These are phyloP conservation scores for Claviceps sorghi DNA, from an alignment of 2,329 filamentous ascomycete species.

Conservation along the genomic window DNA sequence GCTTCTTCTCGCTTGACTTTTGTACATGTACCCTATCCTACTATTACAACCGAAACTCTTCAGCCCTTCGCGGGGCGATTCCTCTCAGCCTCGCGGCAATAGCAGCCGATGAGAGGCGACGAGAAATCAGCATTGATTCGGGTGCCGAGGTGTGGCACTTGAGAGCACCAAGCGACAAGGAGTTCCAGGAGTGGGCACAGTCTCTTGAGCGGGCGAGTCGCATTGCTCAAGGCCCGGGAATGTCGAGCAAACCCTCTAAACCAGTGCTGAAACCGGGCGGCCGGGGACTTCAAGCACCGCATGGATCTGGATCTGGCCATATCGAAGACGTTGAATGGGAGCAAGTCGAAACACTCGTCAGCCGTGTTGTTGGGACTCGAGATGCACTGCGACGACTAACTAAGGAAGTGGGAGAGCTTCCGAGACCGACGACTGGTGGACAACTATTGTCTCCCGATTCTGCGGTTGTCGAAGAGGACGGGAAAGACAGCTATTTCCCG, in stretches of 20 bases:
- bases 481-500: conserved; percentile 39
- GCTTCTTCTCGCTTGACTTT: conserved; percentile 94
- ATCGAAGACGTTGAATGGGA: conserved; percentile 74
- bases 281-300: conserved; percentile 13
- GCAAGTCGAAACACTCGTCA: conserved; percentile 71
- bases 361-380: conserved; percentile 70
- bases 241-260: conserved; percentile 13
- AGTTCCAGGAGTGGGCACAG: conserved; percentile 76
- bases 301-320: conserved; percentile 21
- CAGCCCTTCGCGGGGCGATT: conserved; percentile 80
- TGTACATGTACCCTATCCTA: conserved; percentile 90
- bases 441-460: conserved; percentile 27
- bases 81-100: conserved; percentile 84
- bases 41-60: conserved; percentile 88
- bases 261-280: conserved; percentile 16
- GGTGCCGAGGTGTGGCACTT: conserved; percentile 96
- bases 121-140: conserved; percentile 92
- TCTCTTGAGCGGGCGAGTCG: conserved; percentile 74
- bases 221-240: conserved; percentile 40
- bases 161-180: conserved; percentile 63
- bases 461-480: conserved; percentile 16
- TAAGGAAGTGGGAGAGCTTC: conserved; percentile 57
- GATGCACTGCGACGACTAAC: conserved; percentile 79
- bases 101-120: conserved; percentile 70
- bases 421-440: conserved; percentile 12